phyloP scores from a whole-genome alignment of 805 yeast species.

The Metschnikowia colocasiae region DNA sequence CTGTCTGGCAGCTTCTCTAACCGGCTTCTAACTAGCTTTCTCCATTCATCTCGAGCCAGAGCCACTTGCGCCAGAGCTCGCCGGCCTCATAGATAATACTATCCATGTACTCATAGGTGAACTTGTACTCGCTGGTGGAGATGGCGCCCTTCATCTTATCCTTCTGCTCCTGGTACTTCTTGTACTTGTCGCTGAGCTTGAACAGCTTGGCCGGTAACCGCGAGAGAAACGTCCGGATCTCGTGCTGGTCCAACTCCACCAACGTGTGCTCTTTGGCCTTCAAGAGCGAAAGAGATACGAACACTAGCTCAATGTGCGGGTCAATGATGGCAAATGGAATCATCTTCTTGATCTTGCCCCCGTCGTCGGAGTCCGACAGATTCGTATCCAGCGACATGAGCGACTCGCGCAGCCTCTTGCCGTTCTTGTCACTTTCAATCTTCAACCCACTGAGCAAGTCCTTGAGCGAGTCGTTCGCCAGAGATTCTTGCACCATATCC shows the following conservation, averaged over 20 bases:
- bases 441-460: constrained; percentile 31
- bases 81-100: constrained; percentile 75
- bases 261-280: constrained; percentile 75
- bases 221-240: constrained; percentile 73
- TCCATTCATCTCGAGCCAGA: constrained; percentile 45
- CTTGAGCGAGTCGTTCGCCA: constrained; percentile 24
- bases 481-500: constrained; percentile 7
- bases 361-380: constrained; percentile 7
- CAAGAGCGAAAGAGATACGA: constrained; percentile 71
- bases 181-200: constrained; percentile 31
- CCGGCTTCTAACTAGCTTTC: constrained; percentile 4
- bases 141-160: constrained; percentile 20
- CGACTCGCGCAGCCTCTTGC: background rate
- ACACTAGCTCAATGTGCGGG: constrained; percentile 73
- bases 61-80: constrained; percentile 83
- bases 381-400: constrained; percentile 6
- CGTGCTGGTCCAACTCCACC: constrained; percentile 86
- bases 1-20: no score
- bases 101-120: constrained; percentile 55
- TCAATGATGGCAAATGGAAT: constrained; percentile 61
- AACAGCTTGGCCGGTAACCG: constrained; percentile 49
- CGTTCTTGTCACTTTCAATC: constrained; percentile 7
- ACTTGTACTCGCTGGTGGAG: constrained; percentile 9
- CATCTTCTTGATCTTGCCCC: constrained; percentile 10
- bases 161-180: constrained; percentile 27